Evolutionary conservation across 1,284 basidiomycete species (phyloP).

Genomic region (Flammula alnicola): DNA sequence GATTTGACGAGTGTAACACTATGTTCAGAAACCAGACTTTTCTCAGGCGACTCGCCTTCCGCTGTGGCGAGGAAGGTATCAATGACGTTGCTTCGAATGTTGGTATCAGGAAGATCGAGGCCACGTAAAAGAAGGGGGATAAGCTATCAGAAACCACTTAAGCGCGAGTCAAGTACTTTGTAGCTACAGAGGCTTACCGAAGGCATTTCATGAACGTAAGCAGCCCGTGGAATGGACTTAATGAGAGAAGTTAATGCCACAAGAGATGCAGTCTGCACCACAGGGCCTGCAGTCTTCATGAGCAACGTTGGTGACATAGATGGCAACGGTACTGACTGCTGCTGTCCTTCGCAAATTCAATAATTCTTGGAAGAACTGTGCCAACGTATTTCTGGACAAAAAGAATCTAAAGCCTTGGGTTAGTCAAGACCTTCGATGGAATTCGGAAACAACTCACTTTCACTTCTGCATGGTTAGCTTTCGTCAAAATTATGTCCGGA

Average conservation of each 20-base stretch:
- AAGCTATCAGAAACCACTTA: conserved; percentile 53
- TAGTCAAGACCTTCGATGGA: not conserved
- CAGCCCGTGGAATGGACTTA: conserved; percentile 77
- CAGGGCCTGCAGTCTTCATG: conserved; percentile 38
- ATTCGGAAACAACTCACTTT: conserved; percentile 57
- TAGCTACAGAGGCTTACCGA: conserved; percentile 48
- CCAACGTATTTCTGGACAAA: conserved; percentile 87
- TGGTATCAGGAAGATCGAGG: conserved; percentile 75
- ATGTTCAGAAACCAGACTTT: conserved; percentile 64
- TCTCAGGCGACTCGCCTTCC: conserved; percentile 57
- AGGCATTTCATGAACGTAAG: conserved; percentile 72
- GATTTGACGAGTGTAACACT: conserved; percentile 71
- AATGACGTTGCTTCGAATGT: conserved; percentile 81
- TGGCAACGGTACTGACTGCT: conserved; percentile 38
- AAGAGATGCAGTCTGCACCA: conserved; percentile 73
- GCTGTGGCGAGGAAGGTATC: conserved; percentile 79
- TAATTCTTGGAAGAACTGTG: conserved; percentile 74
- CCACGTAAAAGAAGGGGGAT: conserved; percentile 89
- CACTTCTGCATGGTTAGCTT: conserved; percentile 76
- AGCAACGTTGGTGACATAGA: not conserved
- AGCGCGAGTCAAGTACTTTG: not conserved
- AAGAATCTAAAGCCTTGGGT: conserved; percentile 66
- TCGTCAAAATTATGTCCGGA: conserved; percentile 68
- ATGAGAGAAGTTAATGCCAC: conserved; percentile 87
- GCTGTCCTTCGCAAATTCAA: conserved; percentile 59